A percentile compares a stretch with the other conserved stretches of the same genome.
Evolutionary conservation across 305 asterid genomes (phyloP).

Genomic region (Fraxinus sp.): DNA sequence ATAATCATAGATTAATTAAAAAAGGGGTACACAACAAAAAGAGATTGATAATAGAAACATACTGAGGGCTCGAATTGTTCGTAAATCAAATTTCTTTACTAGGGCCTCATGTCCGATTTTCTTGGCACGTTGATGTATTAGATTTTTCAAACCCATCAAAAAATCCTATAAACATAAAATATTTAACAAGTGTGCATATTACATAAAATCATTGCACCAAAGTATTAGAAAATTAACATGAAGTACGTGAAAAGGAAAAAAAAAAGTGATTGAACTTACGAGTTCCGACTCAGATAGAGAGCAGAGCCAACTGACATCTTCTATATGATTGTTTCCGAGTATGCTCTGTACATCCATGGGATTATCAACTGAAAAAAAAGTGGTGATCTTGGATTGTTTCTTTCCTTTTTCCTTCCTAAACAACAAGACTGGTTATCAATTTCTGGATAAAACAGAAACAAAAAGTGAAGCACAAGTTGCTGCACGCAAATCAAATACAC

Average conservation of each 20-base stretch:
- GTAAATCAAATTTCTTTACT: slow-evolving; percentile 52
- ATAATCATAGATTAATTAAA: neutral
- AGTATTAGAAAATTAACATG: neutral
- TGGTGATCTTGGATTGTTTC: neutral
- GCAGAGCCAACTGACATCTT: slow-evolving; percentile 71
- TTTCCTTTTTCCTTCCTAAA: neutral
- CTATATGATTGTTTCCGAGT: slow-evolving; percentile 42
- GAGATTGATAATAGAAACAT: slow-evolving; percentile 23
- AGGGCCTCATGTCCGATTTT: slow-evolving; percentile 50
- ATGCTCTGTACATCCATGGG: slow-evolving; percentile 19
- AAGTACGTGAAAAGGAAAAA: neutral
- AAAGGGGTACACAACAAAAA: neutral
- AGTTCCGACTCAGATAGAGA: slow-evolving; percentile 64
- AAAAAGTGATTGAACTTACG: slow-evolving; percentile 31
- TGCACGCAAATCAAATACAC: neutral
- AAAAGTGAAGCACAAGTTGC: neutral
- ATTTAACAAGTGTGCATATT: neutral
- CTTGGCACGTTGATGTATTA: slow-evolving; percentile 55
- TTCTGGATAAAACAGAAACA: neutral
- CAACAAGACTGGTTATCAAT: neutral
- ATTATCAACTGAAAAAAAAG: neutral
- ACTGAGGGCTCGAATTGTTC: slow-evolving; percentile 57
- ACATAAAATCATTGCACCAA: neutral
- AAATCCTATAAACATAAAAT: slow-evolving; percentile 44
- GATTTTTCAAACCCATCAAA: slow-evolving; percentile 43